Evolutionary conservation across 345 rosid genomes (phyloP), one percentile per base, ranked within the genome.

Genomic region (Syzygium grande): DNA sequence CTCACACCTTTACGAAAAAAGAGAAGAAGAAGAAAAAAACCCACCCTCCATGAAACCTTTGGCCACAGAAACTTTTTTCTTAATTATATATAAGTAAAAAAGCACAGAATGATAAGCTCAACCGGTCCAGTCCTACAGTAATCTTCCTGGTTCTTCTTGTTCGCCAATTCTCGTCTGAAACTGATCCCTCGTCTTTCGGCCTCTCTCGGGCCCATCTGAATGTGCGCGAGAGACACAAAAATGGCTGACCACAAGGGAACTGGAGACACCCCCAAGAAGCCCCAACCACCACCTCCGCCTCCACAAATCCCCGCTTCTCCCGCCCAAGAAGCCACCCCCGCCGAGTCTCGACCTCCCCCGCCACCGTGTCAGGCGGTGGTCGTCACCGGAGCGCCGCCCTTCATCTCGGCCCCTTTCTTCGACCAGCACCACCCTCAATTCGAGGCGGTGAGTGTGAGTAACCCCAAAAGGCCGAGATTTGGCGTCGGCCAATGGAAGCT

Each of bases 401-500:
- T 92, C 91, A 88, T 92, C 84, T 89, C 99, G 52, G 84, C 95
- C 49, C 97, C 96, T 52, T 88, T 94, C 52, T 96, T 89, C 89
- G 90, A 92, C 19, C 95, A 95, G 84, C 87, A 63, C 38, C 80
- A 94, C 54, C 90, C 87, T 58, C 96, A 92, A 29, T 93, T 94
- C 83, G 96, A 93, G 86, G 10, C 91, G 15, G 86, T 88, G 83
- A 73, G 83, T 73, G 83, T 11, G 27, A 73, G 27, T n/a, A 94
- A 93, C 88, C 95, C 98, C 17, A 97, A 97, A 89, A 87, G 98
- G 77, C 93, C 95, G 52, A 94, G 99, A 86, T 97, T 93, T 52
- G 88, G 85, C 84, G 51, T 89, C 87, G 92, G 92, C 15, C 99
- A 96, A 90, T 97, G 99, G 99, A 97, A 95, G 90, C 89, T 93